Evolutionary conservation across 345 rosid species (phyloP).

Genomic region (Rhodomyrtus tomentosa): DNA sequence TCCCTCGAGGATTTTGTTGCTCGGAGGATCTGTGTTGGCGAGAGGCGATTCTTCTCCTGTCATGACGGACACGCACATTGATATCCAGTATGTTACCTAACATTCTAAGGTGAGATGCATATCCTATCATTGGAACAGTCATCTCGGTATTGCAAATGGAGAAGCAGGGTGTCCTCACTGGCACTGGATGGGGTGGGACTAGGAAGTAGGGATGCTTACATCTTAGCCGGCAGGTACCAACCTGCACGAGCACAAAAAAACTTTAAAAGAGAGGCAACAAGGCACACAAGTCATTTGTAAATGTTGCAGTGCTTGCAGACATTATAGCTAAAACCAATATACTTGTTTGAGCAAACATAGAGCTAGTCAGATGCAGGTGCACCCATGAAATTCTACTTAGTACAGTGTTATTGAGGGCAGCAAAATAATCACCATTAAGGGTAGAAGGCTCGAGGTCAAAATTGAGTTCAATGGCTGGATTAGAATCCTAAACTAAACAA

Average conservation of each 20-base stretch:
- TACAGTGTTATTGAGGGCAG: no score
- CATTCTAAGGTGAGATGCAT: slow-evolving; percentile 80
- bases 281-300: slow-evolving; percentile 86
- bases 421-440: slow-evolving; percentile 81
- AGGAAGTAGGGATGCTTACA: not conserved
- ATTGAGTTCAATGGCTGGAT: slow-evolving; percentile 94
- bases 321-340: slow-evolving; percentile 85
- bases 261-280: not conserved
- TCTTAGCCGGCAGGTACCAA: not conserved
- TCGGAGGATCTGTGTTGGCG: no score
- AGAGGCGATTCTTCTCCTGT: no score
- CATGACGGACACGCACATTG: no score
- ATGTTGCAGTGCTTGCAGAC: slow-evolving; percentile 95
- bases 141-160: slow-evolving; percentile 88
- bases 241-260: not conserved
- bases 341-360: slow-evolving; percentile 83
- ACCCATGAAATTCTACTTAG: no score
- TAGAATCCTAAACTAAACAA: no score
- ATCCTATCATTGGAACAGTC: slow-evolving; percentile 98
- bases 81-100: slow-evolving; percentile 44
- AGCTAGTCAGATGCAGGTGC: no score
- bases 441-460: slow-evolving; percentile 85
- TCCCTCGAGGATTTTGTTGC: no score
- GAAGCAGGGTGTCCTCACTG: slow-evolving; percentile 45
- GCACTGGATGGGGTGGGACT: not conserved